Base-by-base conservation (phyloP, 306 rosid species). In the Vigna radiata region DNA sequence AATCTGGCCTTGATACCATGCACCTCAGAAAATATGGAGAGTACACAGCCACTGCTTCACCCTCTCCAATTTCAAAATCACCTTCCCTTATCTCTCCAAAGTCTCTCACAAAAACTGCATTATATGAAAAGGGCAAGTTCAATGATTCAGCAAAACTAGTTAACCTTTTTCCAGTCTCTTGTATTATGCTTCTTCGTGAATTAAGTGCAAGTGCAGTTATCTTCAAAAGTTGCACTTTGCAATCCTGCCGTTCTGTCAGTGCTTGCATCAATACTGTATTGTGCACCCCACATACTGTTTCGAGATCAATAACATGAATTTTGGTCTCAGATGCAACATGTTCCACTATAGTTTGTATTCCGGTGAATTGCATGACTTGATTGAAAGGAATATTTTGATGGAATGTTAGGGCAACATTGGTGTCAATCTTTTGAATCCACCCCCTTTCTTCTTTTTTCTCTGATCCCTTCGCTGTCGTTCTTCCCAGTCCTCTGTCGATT, bases 251-350 rank as follows among this genome's bases (percentile, higher is more conserved):
- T n/a, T 70, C 93, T 3, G 70, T 81, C 3, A 91, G 67, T 23
- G 91, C 86, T 80, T 94, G 89, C 96, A 90, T 86, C 78, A 90
- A 75, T 63, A 83, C 73, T 47, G 83, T 74, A 83, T 89, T 88
- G 0, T 84, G 98, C 14, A 87, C 86, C 7, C 97, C 98, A 65
- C 62, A 53, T 64, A 52, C 76, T 37, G 88, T 84, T 19, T 82
- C 83, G 18, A 90, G 82, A 81, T 94, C 96, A 12, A 91, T 87
- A 47, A 90, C 1, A 77, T 91, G 98, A 56, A 94, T 67, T 50
- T 77, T 91, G 9, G 80, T 78, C 48, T 78, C 55, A 11, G 60
- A 59, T 61, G 82, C 84, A 33, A 90, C 85, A 54, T 72, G 88
- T 72, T 94, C 98, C 7, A 86, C 64, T 15, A 94, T 85, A 37